Evolutionary conservation across 2,329 filamentous ascomycete species (phyloP), one percentile per base, ranked within the genome.

Genomic region (Didymellaceae sp.): DNA sequence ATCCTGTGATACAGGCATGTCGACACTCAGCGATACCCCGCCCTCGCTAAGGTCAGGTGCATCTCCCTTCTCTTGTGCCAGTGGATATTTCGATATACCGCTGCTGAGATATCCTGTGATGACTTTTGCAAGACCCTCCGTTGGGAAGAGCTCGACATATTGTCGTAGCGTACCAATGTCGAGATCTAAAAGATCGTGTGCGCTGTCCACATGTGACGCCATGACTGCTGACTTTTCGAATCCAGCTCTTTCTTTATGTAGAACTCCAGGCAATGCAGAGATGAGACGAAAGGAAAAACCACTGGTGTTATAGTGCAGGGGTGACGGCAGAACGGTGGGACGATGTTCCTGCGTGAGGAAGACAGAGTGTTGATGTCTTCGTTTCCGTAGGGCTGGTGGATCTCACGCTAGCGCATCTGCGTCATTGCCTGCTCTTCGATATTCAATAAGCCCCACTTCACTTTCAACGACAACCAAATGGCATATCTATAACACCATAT

Each of bases 101-200:
- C 91, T 96, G 4, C 85, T 87, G 54, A 99, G 75, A 69, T 89
- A 99, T 0, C 87, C 91, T 33, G 85, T 87, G 41, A 99, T 79
- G 26, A 96, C 85, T 63, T 91, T 91, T 43, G 86, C 86, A 6
- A 97, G 80, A 22, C 94, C 92, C 50, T 86, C 86, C 3, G 91
- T 86, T 0, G 92, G 91, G 61, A 99, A 99, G 61, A 94, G 86
- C 3, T 81, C 78, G 55, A 90, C 88, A 67, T 93, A 99, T 59
- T 91, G 86, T 45, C 87, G 82, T 18, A 99, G 76, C n/a, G 93
- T 78, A 33, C 83, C 84, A 33, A 85, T 82, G 66, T 97, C 92
- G 78, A 91, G 88, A 20, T 90, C 84, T n/a, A 81, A 57, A 28
- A 72, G 35, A 45, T 72, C 66, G 55, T 74, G 68, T 20, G 70